Conservation (phyloP, 2,329 filamentous ascomycete genomes). For the Penicillium griseofulvum region DNA sequence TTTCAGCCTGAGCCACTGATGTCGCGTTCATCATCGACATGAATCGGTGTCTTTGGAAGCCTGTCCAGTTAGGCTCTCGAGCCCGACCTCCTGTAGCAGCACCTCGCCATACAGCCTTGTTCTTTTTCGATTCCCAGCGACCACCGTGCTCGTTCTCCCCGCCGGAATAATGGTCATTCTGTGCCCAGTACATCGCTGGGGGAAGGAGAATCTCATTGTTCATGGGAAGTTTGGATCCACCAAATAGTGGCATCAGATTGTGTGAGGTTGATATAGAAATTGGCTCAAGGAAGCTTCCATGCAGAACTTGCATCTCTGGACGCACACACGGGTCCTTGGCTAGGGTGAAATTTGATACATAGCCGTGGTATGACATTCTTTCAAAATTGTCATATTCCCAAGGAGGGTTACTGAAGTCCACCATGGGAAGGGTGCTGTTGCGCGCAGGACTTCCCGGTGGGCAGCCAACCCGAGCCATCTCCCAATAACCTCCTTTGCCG, state of each 20-base stretch:
- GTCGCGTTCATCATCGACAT: slow-evolving; percentile 70
- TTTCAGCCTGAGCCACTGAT: slow-evolving; percentile 52
- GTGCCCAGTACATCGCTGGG: slow-evolving; percentile 50
- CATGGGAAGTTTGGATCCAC: slow-evolving; percentile 50
- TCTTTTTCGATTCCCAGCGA: slow-evolving; percentile 44
- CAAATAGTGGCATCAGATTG: slow-evolving; percentile 50
- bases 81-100: slow-evolving; percentile 49
- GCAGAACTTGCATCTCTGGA: slow-evolving; percentile 45
- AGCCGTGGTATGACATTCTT: slow-evolving; percentile 43
- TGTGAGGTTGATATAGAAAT: slow-evolving; percentile 46
- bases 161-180: slow-evolving; percentile 44
- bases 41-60: slow-evolving; percentile 74
- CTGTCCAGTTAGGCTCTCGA: slow-evolving; percentile 60
- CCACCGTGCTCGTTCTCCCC: slow-evolving; percentile 37
- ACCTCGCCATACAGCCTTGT: slow-evolving; percentile 49
- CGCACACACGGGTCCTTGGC: slow-evolving; percentile 48
- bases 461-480: slow-evolving; percentile 43
- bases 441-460: slow-evolving; percentile 18
- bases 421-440: slow-evolving; percentile 25
- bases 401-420: slow-evolving; percentile 34
- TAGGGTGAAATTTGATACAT: slow-evolving; percentile 49
- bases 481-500: slow-evolving; percentile 40
- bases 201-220: slow-evolving; percentile 55
- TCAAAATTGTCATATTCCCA: slow-evolving; percentile 29
- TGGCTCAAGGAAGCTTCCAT: slow-evolving; percentile 51